Percentiles rank a stretch among this genome's conserved stretches.
Evolutionary conservation across 1,139 yeast species (phyloP).

Genomic region (Taphrina wiesneri): DNA sequence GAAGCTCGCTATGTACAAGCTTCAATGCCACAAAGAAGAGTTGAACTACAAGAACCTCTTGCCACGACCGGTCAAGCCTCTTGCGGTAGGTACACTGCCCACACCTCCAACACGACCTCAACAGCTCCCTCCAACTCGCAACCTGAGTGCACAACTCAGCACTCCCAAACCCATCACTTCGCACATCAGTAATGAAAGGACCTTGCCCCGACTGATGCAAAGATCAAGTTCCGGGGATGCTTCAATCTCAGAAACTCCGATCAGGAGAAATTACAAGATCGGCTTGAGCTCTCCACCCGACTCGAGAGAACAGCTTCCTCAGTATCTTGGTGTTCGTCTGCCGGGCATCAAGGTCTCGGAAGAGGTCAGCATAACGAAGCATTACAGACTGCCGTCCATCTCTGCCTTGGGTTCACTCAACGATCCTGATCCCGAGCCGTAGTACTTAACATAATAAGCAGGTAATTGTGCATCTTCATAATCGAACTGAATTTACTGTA

Average conservation of each 20-base stretch:
- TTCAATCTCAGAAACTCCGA: conserved; percentile 13
- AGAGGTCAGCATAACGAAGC: not conserved
- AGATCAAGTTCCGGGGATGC: conserved; percentile 24
- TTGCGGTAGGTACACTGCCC: not conserved
- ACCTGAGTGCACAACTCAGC: not conserved
- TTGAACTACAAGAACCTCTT: conserved; percentile 13
- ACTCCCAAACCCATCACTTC: conserved; percentile 13
- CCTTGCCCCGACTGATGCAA: conserved; percentile 10
- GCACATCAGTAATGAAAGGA: conserved; percentile 6
- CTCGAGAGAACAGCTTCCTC: conserved; percentile 1
- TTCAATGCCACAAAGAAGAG: conserved; percentile 14
- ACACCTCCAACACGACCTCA: conserved; percentile 4
- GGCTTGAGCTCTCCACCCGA: conserved; percentile 5
- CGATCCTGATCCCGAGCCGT: not conserved
- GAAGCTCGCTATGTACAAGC: conserved; percentile 29
- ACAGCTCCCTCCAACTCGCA: not conserved
- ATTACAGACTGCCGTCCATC: conserved; percentile 8
- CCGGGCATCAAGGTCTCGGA: not conserved
- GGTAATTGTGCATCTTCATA: too few relatives aligned
- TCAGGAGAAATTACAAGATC: conserved; percentile 10
- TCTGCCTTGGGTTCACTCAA: not conserved
- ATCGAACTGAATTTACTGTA: too few relatives aligned
- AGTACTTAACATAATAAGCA: not conserved
- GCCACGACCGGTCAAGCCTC: not conserved
- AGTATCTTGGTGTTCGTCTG: not conserved